phyloP scores from a whole-genome alignment of 2,329 filamentous ascomycete genomes.

The Phyllosticta capitalensis region DNA sequence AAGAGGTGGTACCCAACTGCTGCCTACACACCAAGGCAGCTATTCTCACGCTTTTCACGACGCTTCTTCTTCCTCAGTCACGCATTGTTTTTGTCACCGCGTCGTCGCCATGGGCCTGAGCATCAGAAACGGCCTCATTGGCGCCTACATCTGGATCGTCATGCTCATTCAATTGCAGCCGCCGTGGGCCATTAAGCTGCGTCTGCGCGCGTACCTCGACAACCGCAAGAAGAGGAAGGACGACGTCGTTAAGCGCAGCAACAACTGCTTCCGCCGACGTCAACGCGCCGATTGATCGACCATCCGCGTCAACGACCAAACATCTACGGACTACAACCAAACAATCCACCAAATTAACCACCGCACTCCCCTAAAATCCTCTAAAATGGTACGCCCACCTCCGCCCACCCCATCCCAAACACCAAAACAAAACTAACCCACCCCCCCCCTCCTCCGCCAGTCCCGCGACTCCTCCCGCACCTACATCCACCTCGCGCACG shows the following conservation, averaged over 20 bases:
- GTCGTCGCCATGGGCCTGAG: not conserved
- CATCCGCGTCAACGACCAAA: not conserved
- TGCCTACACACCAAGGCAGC: not conserved
- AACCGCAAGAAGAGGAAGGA: constrained; percentile 4
- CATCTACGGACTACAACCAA: not conserved
- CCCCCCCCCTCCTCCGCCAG: constrained; percentile 18
- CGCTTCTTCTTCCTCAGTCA: not conserved
- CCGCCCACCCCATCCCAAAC: not conserved
- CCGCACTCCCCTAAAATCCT: not conserved
- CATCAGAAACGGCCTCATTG: constrained; percentile 5
- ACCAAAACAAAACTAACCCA: not conserved
- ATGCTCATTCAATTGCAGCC: constrained; percentile 9
- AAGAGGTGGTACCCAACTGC: not conserved
- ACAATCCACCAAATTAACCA: not conserved
- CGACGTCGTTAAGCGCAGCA: not conserved
- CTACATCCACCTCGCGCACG: constrained; percentile 63
- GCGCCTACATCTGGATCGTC: constrained; percentile 7
- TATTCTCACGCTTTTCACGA: not conserved
- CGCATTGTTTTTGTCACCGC: not conserved
- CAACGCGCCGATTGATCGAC: not conserved
- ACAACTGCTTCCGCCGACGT: not conserved
- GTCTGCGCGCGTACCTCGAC: constrained; percentile 6
- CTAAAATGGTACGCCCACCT: not conserved
- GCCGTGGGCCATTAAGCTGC: constrained; percentile 4
- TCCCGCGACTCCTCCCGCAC: constrained; percentile 67